Conservation (phyloP, 83 land plant species). For the Picea engelmannii region DNA sequence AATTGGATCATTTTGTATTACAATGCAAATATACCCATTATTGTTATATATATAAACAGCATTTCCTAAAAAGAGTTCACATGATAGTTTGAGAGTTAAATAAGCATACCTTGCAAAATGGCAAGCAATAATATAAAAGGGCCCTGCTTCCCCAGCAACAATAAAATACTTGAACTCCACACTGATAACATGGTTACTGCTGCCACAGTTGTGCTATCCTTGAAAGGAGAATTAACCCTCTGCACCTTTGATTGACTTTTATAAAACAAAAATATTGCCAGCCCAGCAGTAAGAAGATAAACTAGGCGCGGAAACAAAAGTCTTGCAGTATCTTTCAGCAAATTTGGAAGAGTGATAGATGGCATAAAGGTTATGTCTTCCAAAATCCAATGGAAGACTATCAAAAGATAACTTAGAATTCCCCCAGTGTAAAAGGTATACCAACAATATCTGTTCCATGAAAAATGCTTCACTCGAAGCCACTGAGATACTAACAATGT, state of each 20-base stretch:
- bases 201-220: slow-evolving; percentile 15
- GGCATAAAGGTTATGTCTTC: slow-evolving; percentile 28
- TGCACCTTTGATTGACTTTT: slow-evolving; percentile 2
- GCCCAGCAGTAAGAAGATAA: slow-evolving; percentile 41
- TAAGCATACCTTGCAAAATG: slow-evolving; percentile 40
- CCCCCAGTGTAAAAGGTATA: slow-evolving; percentile 24
- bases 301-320: slow-evolving; percentile 34
- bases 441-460: slow-evolving; percentile 13
- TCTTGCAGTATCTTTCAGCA: slow-evolving; percentile 29
- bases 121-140: slow-evolving; percentile 34
- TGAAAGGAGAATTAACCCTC: slow-evolving; percentile 13
- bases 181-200: slow-evolving; percentile 38
- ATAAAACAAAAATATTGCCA: slow-evolving; percentile 22
- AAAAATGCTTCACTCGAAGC: slow-evolving; percentile 18
- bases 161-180: slow-evolving; percentile 52
- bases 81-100: neutral
- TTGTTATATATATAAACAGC: no score
- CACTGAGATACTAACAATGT: slow-evolving; percentile 24
- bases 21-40: no score
- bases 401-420: slow-evolving; percentile 42
- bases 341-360: neutral
- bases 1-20: no score
- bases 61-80: no score
- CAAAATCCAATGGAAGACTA: slow-evolving; percentile 43
- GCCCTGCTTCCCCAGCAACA: slow-evolving; percentile 66